Conservation (phyloP, 2,329 filamentous ascomycete genomes). For the Thelonectria discophora region DNA sequence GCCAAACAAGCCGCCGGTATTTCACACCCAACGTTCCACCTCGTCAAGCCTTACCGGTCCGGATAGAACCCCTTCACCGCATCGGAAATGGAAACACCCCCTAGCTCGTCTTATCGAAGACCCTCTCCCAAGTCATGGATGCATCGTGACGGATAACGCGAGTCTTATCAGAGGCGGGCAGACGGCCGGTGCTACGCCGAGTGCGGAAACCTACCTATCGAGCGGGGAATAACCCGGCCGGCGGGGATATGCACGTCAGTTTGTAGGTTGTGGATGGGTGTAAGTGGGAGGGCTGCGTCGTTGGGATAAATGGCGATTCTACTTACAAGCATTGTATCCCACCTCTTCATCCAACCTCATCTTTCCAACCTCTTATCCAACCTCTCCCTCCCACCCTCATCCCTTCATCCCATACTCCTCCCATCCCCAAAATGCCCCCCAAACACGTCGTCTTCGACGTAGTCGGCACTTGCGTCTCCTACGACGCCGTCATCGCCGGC, state of each 20-base stretch:
- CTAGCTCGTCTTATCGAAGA: not conserved
- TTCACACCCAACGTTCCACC: not conserved
- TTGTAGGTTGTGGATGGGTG: no score
- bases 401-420: not conserved
- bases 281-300: no score
- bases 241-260: not conserved
- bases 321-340: no score
- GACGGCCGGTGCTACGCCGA: not conserved
- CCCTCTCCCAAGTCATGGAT: not conserved
- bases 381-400: not conserved
- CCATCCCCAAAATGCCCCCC: not conserved
- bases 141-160: not conserved
- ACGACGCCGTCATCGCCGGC: conserved; percentile 53
- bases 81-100: not conserved
- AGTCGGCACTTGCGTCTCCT: conserved; percentile 61
- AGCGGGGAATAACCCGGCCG: no score
- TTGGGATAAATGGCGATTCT: no score
- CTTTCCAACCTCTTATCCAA: no score
- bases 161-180: not conserved
- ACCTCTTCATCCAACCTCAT: no score
- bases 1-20: not conserved
- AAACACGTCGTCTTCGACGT: conserved; percentile 61
- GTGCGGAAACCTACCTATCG: not conserved
- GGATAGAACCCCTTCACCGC: not conserved
- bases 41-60: not conserved